Conservation (phyloP, 495 filamentous ascomycete genomes). For the Cercophora sp. region DNA sequence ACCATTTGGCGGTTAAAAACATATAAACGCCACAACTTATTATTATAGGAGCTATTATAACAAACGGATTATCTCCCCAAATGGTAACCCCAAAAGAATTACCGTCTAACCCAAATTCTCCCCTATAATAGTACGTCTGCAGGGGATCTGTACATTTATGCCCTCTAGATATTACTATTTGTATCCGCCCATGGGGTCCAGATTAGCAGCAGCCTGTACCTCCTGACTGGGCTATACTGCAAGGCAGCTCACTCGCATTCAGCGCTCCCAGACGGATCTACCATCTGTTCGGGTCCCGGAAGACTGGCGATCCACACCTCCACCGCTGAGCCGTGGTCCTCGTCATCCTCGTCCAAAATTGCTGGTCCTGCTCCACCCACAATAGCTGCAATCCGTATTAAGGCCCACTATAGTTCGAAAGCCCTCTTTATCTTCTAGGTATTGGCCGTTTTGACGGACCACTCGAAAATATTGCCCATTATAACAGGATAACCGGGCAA, state of each 20-base stretch:
- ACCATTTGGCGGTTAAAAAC: background rate
- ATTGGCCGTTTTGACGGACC: constrained; percentile 5
- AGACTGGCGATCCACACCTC: constrained; percentile 6
- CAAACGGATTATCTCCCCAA: constrained; percentile 1
- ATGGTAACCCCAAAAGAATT: background rate
- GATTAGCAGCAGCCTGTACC: background rate
- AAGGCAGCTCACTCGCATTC: too few relatives aligned
- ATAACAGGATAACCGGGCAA: constrained; percentile 1
- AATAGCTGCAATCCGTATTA: constrained; percentile 8
- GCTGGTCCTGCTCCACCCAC: constrained; percentile 5
- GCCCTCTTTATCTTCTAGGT: constrained; percentile 3
- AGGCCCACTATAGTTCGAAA: constrained; percentile 7
- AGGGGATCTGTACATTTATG: constrained; percentile 1
- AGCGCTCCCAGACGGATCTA: too few relatives aligned
- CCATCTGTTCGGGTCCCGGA: background rate
- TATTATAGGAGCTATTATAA: constrained; percentile 1
- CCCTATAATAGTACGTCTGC: background rate
- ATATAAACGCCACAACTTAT: constrained; percentile 3
- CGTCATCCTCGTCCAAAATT: constrained; percentile 2
- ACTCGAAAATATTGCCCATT: constrained; percentile 3
- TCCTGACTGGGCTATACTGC: too few relatives aligned
- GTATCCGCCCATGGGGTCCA: background rate
- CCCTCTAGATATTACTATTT: background rate
- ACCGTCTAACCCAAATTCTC: background rate
- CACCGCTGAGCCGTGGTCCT: constrained; percentile 4